Base-by-base conservation (phyloP, 371 early-diverging fungal genomes). In the Mucor plumbeus region DNA sequence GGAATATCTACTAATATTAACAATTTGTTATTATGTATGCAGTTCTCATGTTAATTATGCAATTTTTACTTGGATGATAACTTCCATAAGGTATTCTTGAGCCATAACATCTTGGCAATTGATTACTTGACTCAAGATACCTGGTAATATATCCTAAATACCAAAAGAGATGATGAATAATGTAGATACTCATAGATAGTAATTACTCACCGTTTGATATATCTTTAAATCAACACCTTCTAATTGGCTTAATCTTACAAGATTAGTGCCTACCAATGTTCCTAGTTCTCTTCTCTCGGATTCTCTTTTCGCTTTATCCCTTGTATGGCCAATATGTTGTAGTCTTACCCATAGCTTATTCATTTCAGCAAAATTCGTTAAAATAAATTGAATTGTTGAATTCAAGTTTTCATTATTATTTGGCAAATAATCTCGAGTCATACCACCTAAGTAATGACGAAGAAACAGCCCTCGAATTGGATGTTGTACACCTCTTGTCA, bases 341-440 rank as follows among this genome's bases (percentile, higher is more conserved):
- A 97, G 78, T 0, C 99, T 91, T 14, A 99, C 98, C 99, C 99
- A 99, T 7, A 99, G 87, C 81, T 97, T 99, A 82, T 98, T 98
- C 97, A 97, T 99, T 81, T 99, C 98, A 43, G 94, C 93, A 77
- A 98, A 97, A 75, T 99, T 98, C 44, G 92, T 94, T 47, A 99
- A 82, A 64, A 94, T 93, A 72, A 99, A 99, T 39, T 92, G 88
- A 64, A 97, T 95, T 94, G 61, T 33, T 8, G 61, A 35, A 36
- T 21, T 41, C 11, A 56, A 21, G n/a, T 56, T n/a, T 1, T 57
- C n/a, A 7, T 15, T 38, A 34, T 1, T 38, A 5, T 58, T 38
- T 5, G 91, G 91, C 56, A 98, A 83, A 65, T 88, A 90, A 74
- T 97, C 97, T 64, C 95, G 87, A 35, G 97, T 96, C 89, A 95